Base-by-base conservation (phyloP, 352 stramenopile species). In the Pythium rishiriense region DNA sequence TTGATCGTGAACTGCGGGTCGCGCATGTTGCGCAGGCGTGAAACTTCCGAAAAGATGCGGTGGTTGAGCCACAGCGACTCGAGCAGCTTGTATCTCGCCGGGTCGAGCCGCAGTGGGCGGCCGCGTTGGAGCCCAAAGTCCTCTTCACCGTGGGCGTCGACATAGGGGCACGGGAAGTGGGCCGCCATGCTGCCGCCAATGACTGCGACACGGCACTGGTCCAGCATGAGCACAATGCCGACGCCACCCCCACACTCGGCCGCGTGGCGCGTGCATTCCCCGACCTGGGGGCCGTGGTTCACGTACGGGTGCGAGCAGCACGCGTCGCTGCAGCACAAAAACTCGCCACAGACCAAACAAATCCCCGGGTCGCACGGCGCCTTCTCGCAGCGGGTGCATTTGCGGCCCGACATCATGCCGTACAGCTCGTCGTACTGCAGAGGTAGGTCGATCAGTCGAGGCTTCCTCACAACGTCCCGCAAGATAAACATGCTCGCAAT, bases 401-500 rank as follows among this genome's bases (percentile, higher is more conserved):
- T 87, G 4, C 75, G 69, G 1, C 81, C 83, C 11, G 80, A 78
- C 69, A 94, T 79, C 43, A 81, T 69, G 41, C 81, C 90, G 69
- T 96, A 96, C 24, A 96, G 74, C 49, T 91, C 85, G 60, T 96
- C 87, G 69, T 93, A 96, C 64, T 96, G 87, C 22, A 85, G 64
- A 3, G 87, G 87, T 31, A 96, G 79, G 14, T 92, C 73, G n/a
- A 96, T 85, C 22, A 96, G 70, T 3, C 77, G 81, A 22, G 83
- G 83, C 37, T 76, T 76, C 25, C 62, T 69, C n/a, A 70, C 54
- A 9, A 79, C 58, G 55, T 96, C 85, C 24, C 87, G 85, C 22
- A 96, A 52, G 50, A 96, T 93, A 50, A 96, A 96, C 85, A 96
- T 94, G 68, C 85, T 96, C 33, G 87, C 87, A 24, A 93, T 80